These are phyloP conservation scores for barley (Hordeum vulgare) DNA, from an alignment of 176 grass and related monocot species.

Conservation along the genomic window DNA sequence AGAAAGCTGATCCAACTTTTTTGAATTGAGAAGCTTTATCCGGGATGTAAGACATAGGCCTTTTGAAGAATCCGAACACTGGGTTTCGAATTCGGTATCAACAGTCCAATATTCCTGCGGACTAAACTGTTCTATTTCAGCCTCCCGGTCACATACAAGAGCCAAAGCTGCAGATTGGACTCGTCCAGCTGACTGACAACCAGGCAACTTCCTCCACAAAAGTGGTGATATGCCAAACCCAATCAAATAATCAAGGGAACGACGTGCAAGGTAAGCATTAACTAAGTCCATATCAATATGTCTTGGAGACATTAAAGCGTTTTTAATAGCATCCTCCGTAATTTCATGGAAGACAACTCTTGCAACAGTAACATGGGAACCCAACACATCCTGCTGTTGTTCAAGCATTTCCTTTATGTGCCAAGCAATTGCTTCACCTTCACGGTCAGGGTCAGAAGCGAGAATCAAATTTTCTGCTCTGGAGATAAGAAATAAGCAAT, in stretches of 20 bases:
- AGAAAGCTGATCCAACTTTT: slow-evolving; percentile 80
- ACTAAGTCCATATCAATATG: slow-evolving; percentile 89
- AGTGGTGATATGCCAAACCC: slow-evolving; percentile 94
- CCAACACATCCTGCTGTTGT: slow-evolving; percentile 82
- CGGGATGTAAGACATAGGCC: slow-evolving; percentile 34
- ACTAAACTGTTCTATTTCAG: slow-evolving; percentile 76
- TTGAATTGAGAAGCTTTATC: slow-evolving; percentile 67
- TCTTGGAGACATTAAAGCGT: slow-evolving; percentile 56
- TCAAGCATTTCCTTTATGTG: slow-evolving; percentile 96
- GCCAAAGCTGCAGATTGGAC: slow-evolving; percentile 95
- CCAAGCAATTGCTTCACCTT: slow-evolving; percentile 98
- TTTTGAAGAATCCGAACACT: slow-evolving; percentile 33
- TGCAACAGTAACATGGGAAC: slow-evolving; percentile 50
- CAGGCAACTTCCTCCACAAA: slow-evolving; percentile 95
- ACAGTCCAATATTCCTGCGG: slow-evolving; percentile 85
- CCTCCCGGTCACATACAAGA: slow-evolving; percentile 84
- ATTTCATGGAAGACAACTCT: slow-evolving; percentile 98
- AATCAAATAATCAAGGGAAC: slow-evolving; percentile 94
- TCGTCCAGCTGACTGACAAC: slow-evolving; percentile 88
- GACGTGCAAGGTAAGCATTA: slow-evolving; percentile 94
- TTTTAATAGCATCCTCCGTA: slow-evolving; percentile 68
- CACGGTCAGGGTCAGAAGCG: slow-evolving; percentile 98
- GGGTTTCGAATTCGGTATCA: slow-evolving; percentile 42
- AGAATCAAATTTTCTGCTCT: slow-evolving; percentile 95
- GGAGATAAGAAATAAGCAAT: slow-evolving; percentile 11